Base-by-base conservation (phyloP, 2,329 filamentous ascomycete species). In the Pseudocercospora musae region DNA sequence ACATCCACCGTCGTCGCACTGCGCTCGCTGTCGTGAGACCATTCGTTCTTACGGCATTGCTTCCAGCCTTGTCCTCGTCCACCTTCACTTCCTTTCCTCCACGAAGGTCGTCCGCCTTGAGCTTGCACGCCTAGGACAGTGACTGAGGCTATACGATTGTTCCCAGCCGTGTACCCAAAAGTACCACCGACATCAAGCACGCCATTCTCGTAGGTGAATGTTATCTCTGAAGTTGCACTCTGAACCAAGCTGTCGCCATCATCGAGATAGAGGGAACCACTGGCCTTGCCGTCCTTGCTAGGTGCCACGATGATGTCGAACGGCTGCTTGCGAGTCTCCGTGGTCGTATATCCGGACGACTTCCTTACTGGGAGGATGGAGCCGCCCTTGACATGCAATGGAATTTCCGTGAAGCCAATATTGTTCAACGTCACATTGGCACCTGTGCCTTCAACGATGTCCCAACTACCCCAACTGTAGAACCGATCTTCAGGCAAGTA, bases 261-360 rank as follows among this genome's bases (percentile, higher is more conserved):
- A 68, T 95, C 91, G 4, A 94, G 77, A 72, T 93, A 94, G 61
- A 95, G 78, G 55, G 81, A 79, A 0, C 91, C 91, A 1, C 72
- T 74, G 0, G 91, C 91, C 7, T 78, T 83, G 2, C 87, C 89
- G 58, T 88, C 78, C 0, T 73, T 71, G 4, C 83, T 86, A 0
- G 89, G 82, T 0, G 90, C 87, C 42, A 95, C 81, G 29, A 94
- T 70, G 55, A 95, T 78, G 71, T 88, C 83, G 76, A 94, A 94
- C 65, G 86, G 80, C 68, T 89, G 80, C 65, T 84, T 80, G 31
- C 88, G 81, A 33, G 90, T 77, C 46, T 82, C 89, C 73, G 70
- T 86, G 72, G 74, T 92, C 70, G 79, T 91, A 78, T 85, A 85
- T 27, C 84, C 82, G 7, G 80, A 78, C 31, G 78, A 74, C 0